These are phyloP conservation scores for Maudiozyma turicensis DNA, from an alignment of 805 yeast species.

Conservation along the genomic window DNA sequence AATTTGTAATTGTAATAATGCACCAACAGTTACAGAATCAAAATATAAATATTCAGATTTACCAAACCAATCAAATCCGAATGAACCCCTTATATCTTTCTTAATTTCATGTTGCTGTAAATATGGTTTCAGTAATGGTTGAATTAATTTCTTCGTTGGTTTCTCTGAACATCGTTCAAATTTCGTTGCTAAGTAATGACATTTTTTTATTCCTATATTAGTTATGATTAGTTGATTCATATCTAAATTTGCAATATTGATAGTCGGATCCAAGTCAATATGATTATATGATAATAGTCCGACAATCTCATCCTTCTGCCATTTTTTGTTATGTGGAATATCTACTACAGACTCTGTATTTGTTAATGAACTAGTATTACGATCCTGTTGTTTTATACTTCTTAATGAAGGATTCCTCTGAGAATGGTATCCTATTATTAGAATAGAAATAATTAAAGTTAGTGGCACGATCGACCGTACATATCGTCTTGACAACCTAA, in stretches of 20 bases:
- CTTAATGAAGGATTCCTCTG: too few species aligned
- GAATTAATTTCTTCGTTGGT: neutral
- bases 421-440: too few species aligned
- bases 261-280: neutral
- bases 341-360: too few species aligned
- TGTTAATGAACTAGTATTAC: too few species aligned
- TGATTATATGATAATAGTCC: neutral
- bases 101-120: slow-evolving; percentile 1
- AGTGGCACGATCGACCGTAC: too few species aligned
- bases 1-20: neutral
- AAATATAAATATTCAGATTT: slow-evolving; percentile 16
- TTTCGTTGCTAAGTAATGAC: slow-evolving; percentile 14
- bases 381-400: too few species aligned
- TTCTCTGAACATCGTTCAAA: slow-evolving; percentile 6
- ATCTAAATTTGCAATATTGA: neutral
- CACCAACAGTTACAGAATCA: slow-evolving; percentile 6
- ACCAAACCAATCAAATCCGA: slow-evolving; percentile 16
- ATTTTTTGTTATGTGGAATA: neutral
- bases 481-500: too few species aligned
- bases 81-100: slow-evolving; percentile 18
- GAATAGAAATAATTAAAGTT: too few species aligned
- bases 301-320: neutral
- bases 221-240: slow-evolving; percentile 7
- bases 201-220: slow-evolving; percentile 12
- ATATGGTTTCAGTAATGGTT: neutral